Base-by-base conservation (phyloP, 140 eudicot species). In the Oenanthe javanica region DNA sequence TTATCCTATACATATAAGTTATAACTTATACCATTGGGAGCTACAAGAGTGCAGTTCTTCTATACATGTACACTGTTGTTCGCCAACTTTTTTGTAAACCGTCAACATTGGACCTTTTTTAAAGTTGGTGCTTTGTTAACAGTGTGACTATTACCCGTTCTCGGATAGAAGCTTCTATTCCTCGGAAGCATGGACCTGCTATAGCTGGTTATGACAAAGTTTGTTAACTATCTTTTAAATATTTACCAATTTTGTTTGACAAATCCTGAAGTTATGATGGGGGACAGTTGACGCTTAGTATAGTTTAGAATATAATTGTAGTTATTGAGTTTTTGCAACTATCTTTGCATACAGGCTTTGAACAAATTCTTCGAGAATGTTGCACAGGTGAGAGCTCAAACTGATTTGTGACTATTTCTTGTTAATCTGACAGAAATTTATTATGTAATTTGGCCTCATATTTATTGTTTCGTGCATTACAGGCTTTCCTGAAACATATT, bases 101-200 rank as follows among this genome's bases (percentile, higher is more conserved):
- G 6, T 31, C 43, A 42, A 42, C 19, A 71, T 54, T 71, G 46
- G 42, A 59, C 25, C 16, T 64, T 48, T 25, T 63, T 13, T 23
- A 16, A 61, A 23, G 23, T n/a, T 63, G 16, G 70, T 55, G 36
- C 61, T 80, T 47, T 77, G 71, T 79, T 45, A 77, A 82, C 85
- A 94, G 97, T 78, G 86, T 92, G 78, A 95, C 99, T 47, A 79
- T 81, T 27, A 90, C 96, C 36, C 97, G 96, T 48, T 83, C 97
- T 76, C 96, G 97, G 61, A 88, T 94, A 80, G 97, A 92, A 88
- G 88, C 93, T 74, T 94, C 98, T 51, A 94, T 94, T 84, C 98
- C 98, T 79, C 93, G 98, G 76, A 94, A 94, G 84, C 98, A 94
- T 79, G 98, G 98, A 61, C 98, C 96, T 84, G 89, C 96, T 81